Evolutionary conservation across 805 yeast genomes (phyloP).

Genomic region (Sugiyamaella marilandica): DNA sequence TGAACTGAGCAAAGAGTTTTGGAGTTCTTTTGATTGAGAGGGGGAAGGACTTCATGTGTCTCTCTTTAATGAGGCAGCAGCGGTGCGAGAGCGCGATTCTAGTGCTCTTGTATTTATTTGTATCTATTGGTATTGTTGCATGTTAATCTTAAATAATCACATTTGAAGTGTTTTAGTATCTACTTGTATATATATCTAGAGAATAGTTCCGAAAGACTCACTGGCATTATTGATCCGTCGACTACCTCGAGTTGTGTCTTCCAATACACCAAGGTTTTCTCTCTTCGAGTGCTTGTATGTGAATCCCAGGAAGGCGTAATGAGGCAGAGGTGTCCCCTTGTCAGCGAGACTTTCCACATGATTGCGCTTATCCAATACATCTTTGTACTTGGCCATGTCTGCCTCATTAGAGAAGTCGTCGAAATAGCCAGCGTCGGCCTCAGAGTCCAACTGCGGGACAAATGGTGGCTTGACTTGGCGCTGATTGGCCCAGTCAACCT

Average conservation of each 20-base stretch:
- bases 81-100: too few species aligned
- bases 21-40: conserved; percentile 18
- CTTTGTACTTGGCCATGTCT: conserved; percentile 96
- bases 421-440: conserved; percentile 97
- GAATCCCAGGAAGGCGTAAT: conserved; percentile 82
- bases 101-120: too few species aligned
- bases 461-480: conserved; percentile 83
- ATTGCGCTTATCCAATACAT: conserved; percentile 87
- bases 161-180: too few species aligned
- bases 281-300: conserved; percentile 78
- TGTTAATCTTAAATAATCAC: too few species aligned
- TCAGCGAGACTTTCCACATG: conserved; percentile 79
- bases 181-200: conserved; percentile 5
- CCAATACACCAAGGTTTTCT: conserved; percentile 14
- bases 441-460: conserved; percentile 93
- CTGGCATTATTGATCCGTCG: conserved; percentile 4
- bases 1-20: conserved; percentile 28
- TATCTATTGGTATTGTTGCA: too few species aligned
- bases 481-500: conserved; percentile 70
- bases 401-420: conserved; percentile 96
- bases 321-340: conserved; percentile 50
- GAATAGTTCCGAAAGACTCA: conserved; percentile 22
- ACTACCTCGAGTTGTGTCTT: conserved; percentile 11
- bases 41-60: neutral
- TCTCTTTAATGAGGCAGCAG: neutral